Base-by-base conservation (phyloP, 2,329 filamentous ascomycete species). In the Madurella mycetomatis region DNA sequence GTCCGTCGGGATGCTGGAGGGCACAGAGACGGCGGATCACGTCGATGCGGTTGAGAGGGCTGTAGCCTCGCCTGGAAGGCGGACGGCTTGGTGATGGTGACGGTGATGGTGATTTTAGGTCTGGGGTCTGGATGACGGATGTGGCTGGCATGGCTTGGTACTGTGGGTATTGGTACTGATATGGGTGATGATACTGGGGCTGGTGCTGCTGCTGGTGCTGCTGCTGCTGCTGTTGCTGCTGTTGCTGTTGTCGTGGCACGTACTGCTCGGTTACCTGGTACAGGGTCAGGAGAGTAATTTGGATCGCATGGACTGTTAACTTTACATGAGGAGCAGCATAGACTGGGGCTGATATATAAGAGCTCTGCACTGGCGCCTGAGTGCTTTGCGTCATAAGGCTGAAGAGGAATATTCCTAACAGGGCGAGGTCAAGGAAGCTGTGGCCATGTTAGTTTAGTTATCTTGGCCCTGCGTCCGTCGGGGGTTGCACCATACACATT, bases 391-490 rank as follows among this genome's bases (percentile, higher is more conserved):
- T 42, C 5, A 41, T 3, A 5, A 30, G 13, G 4, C 15, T 41
- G n/a, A 55, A 13, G 34, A 62, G 25, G 52, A 65, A 62, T 31
- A 63, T 47, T 16, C 57, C 59, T 40, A 65, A 52, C 25, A 67
- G 62, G 13, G 59, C 47, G 5, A 66, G 57, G 44, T 64, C 65
- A 19, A 66, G 19, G 17, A 64, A 43, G 17, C 61, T 62, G 25
- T 34, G 43, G 41, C 9, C 17, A 53, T n/a, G 47, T 47, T 13
- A 51, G 44, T 12, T 47, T 13, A 51, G 44, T 12, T 34, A 9
- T n/a, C 8, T 32, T n/a, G 4, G 17, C 2, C 34, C 9, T 16
- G 32, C 16, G 9, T 17, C 2, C 2, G 40, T 8, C 4, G 32
- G 41, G 48, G 8, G 39, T n/a, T n/a, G 40, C 5, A 19, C 34